Base-by-base conservation (phyloP, 164 flowering plant genomes). In the Cinnamomum chago region DNA sequence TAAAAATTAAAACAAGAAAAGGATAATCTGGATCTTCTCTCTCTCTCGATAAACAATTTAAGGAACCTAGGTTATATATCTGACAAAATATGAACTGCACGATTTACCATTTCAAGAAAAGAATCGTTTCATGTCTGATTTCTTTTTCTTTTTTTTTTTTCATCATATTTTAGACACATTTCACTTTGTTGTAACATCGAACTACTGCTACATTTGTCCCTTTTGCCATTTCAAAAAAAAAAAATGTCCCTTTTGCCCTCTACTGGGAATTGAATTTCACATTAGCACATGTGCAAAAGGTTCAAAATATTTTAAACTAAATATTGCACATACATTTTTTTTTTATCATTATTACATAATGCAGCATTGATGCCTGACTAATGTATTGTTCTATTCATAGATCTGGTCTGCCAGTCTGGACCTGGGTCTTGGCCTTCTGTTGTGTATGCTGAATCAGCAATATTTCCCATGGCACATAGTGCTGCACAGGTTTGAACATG, bases 401-500 rank as follows among this genome's bases (percentile, higher is more conserved):
- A 95, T 91, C 82, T 95, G 64, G 97, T 95, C 68, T 93, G 98
- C 84, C 99, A 95, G 80, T 93, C 99, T 85, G 99, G 99, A 77
- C 99, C 98, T 79, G 95, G 97, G 70, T 83, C 90, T 62, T 95
- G 99, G 99, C 95, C 99, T 79, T 89, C 99, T 75, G 79, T 10
- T 60, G 83, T 95, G 50, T 95, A 95, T 85, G 88, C 97, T 51
- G 84, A 92, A 77, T 90, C 99, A 76, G 98, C 98, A 67, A 67
- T 88, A 58, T 78, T 91, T 82, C 98, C 98, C 23, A 95, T 95
- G 98, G 97, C 95, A 79, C 85, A 91, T 78, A 95, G 98, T 85
- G 92, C 94, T 50, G 95, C 97, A 67, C 97, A 95, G 98, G 99
- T 95, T 82, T 81, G 55, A 30, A 64, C 67, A 4, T 22, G 23